phyloP scores from a whole-genome alignment of 306 rosid species.

The Prunus padus region DNA sequence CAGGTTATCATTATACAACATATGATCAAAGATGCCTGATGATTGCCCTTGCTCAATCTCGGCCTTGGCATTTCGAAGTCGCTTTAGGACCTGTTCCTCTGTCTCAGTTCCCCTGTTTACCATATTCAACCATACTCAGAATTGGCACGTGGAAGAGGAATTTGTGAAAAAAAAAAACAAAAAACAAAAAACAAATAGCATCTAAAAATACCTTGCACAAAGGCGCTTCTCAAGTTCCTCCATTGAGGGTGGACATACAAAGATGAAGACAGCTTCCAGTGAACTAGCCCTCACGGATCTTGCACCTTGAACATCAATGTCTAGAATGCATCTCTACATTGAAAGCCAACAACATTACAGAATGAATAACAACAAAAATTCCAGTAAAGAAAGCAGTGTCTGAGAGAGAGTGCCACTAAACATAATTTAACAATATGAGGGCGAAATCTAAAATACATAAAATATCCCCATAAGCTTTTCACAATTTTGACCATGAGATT shows the following conservation, averaged over 20 bases:
- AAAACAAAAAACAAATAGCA: constrained; percentile 8
- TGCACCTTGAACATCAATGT: constrained; percentile 99
- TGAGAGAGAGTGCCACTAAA: constrained; percentile 4
- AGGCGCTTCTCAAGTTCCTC: constrained; percentile 94
- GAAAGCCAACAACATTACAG: constrained; percentile 22
- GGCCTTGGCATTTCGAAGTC: constrained; percentile 71
- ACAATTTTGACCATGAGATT: neutral
- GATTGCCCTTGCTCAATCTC: constrained; percentile 85
- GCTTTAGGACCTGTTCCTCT: constrained; percentile 85
- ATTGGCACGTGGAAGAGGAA: constrained; percentile 19
- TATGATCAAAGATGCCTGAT: constrained; percentile 63
- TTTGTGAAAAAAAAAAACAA: constrained; percentile 14
- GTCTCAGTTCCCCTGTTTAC: constrained; percentile 81
- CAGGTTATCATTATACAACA: constrained; percentile 75
- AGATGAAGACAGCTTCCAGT: constrained; percentile 79
- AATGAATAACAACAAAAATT: constrained; percentile 4
- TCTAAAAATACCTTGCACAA: constrained; percentile 68
- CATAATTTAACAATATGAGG: neutral
- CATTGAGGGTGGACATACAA: constrained; percentile 86
- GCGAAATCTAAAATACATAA: neutral
- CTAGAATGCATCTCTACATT: constrained; percentile 90
- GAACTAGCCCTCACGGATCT: constrained; percentile 75
- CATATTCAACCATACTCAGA: constrained; percentile 9
- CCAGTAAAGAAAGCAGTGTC: constrained; percentile 14
- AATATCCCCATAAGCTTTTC: neutral